Evolutionary conservation across 768 basidiomycete genomes (phyloP).

Genomic region (Tricholomella constricta): DNA sequence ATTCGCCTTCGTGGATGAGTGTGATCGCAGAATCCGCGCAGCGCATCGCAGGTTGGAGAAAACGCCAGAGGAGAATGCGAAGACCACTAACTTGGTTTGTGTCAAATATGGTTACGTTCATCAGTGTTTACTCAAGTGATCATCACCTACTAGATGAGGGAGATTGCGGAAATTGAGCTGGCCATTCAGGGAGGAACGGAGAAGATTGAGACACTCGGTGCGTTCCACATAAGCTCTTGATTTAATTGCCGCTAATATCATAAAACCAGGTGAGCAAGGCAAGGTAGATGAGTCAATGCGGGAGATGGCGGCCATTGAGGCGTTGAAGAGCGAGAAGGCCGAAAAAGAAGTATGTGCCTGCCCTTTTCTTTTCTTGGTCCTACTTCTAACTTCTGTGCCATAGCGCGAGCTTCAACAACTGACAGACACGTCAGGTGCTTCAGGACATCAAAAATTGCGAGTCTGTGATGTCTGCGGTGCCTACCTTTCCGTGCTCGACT

Average conservation of each 20-base stretch:
- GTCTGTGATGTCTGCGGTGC: constrained; percentile 99
- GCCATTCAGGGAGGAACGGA: constrained; percentile 99
- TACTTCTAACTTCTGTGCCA: constrained; percentile 16
- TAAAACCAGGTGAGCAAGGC: constrained; percentile 84
- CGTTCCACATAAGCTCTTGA: constrained; percentile 23
- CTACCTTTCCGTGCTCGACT: constrained; percentile 97
- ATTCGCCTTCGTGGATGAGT: constrained; percentile 96
- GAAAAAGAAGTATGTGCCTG: constrained; percentile 81
- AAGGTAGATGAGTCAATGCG: constrained; percentile 99
- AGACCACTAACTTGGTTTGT: constrained; percentile 91
- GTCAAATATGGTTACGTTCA: constrained; percentile 4
- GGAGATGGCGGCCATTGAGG: constrained; percentile 97
- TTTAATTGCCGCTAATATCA: constrained; percentile 15
- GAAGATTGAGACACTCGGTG: constrained; percentile 93
- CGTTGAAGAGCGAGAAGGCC: constrained; percentile 91
- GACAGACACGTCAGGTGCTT: constrained; percentile 97
- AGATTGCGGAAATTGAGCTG: constrained; percentile 98
- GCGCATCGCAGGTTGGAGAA: constrained; percentile 96
- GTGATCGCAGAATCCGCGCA: constrained; percentile 92
- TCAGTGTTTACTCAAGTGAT: not conserved
- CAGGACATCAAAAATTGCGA: constrained; percentile 98
- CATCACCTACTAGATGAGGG: constrained; percentile 73
- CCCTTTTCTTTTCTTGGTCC: not conserved
- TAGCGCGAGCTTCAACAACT: constrained; percentile 93
- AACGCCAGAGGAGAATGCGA: constrained; percentile 99